Conservation (phyloP, 2,329 filamentous ascomycete species). For the Mycosphaerella sp. region DNA sequence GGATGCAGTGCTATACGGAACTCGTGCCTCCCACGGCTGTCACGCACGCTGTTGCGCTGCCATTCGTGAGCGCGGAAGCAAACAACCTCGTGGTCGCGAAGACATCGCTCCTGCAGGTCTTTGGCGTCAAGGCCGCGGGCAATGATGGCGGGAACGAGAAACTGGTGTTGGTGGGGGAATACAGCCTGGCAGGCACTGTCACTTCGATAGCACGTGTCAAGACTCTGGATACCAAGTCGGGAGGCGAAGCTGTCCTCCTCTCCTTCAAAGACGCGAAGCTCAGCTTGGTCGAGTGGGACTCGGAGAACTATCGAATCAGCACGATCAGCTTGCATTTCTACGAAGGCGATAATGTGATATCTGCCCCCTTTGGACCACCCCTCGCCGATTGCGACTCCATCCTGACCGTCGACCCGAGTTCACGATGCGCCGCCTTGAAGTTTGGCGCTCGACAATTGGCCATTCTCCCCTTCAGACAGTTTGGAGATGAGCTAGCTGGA, state of each 20-base stretch:
- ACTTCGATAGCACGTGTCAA: slow-evolving; percentile 76
- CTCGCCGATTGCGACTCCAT: slow-evolving; percentile 72
- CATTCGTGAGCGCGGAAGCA: slow-evolving; percentile 68
- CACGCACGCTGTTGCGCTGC: slow-evolving; percentile 73
- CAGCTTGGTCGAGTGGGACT: slow-evolving; percentile 90
- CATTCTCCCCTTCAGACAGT: slow-evolving; percentile 84
- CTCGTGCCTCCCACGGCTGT: slow-evolving; percentile 90
- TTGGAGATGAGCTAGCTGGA: slow-evolving; percentile 64
- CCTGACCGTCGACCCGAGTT: slow-evolving; percentile 81
- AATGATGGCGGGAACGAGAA: slow-evolving; percentile 56
- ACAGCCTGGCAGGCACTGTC: slow-evolving; percentile 74
- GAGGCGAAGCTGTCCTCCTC: slow-evolving; percentile 75
- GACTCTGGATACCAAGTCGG: slow-evolving; percentile 63
- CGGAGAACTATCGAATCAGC: slow-evolving; percentile 66
- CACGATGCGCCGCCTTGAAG: slow-evolving; percentile 87
- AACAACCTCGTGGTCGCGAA: slow-evolving; percentile 87
- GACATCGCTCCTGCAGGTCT: slow-evolving; percentile 88
- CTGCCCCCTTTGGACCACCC: slow-evolving; percentile 65
- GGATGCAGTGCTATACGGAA: slow-evolving; percentile 97
- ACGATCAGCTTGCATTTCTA: slow-evolving; percentile 98
- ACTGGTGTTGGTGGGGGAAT: slow-evolving; percentile 64
- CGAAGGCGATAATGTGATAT: slow-evolving; percentile 69
- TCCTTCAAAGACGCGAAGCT: slow-evolving; percentile 88
- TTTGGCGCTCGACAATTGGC: slow-evolving; percentile 85
- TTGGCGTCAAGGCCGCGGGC: slow-evolving; percentile 38